phyloP scores from a whole-genome alignment of 148 eudicot genomes.

The Rhododendron griersonianum region DNA sequence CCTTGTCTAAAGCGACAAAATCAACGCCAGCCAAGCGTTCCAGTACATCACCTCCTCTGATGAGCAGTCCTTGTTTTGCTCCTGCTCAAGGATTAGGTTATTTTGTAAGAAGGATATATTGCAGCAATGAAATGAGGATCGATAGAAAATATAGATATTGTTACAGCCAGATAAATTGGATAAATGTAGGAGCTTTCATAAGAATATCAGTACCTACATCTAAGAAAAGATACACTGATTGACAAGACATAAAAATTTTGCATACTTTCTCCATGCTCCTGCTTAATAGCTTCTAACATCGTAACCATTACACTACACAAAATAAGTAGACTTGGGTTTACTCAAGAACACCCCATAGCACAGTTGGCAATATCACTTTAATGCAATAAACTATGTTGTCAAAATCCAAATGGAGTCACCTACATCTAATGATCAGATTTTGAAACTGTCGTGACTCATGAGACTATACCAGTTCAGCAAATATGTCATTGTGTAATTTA shows the following conservation, averaged over 20 bases:
- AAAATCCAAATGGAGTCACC: neutral
- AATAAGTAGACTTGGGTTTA: neutral
- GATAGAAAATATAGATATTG: neutral
- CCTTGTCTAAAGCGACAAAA: conserved; percentile 82
- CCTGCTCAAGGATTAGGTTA: conserved; percentile 36
- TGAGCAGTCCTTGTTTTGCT: conserved; percentile 90
- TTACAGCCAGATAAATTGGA: neutral
- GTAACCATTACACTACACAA: neutral
- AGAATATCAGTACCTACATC: neutral
- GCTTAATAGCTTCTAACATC: conserved; percentile 2
- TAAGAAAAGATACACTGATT: neutral
- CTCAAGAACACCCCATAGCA: neutral
- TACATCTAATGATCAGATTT: neutral
- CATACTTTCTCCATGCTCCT: neutral
- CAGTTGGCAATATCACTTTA: neutral
- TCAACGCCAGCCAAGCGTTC: conserved; percentile 81
- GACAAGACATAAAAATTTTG: neutral
- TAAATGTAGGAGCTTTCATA: neutral
- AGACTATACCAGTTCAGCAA: neutral
- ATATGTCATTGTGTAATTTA: neutral
- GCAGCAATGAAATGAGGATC: neutral
- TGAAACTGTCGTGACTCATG: neutral
- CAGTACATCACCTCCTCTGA: conserved; percentile 95
- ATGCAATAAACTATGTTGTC: neutral
- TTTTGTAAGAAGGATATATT: neutral